These are phyloP conservation scores for Deuterostichococcus epilithicus DNA, from an alignment of 139 green algal genomes.

Conservation along the genomic window DNA sequence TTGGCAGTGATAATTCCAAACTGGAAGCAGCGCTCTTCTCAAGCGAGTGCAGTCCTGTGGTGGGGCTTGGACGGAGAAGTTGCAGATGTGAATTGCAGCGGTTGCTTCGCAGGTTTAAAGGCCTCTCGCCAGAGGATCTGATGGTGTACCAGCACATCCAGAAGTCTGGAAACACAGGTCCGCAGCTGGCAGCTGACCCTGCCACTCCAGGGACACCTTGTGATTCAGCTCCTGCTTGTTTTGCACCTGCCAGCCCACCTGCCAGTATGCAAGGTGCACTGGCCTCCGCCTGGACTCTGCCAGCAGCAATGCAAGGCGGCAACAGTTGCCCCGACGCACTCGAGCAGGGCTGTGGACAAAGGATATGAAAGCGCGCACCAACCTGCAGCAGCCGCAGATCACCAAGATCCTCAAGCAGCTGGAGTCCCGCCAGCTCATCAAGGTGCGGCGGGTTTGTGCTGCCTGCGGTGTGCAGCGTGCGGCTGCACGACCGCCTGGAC, in stretches of 20 bases:
- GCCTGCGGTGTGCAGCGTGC: too few species aligned
- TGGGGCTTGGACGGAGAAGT: background rate
- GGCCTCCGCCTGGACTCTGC: background rate
- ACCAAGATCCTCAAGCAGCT: slow-evolving; percentile 91
- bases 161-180: slow-evolving; percentile 63
- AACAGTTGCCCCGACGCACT: background rate
- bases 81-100: background rate
- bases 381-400: slow-evolving; percentile 82
- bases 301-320: background rate
- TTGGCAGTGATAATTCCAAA: background rate
- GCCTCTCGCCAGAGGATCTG: slow-evolving; percentile 76
- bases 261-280: background rate
- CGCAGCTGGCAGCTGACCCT: background rate
- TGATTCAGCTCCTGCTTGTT: background rate
- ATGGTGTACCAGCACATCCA: slow-evolving; percentile 88
- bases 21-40: background rate
- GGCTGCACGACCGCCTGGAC: too few species aligned
- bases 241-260: background rate
- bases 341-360: slow-evolving; percentile 85
- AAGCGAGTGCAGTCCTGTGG: background rate
- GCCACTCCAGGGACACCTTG: background rate
- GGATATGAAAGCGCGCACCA: slow-evolving; percentile 83
- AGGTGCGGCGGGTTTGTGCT: slow-evolving; percentile 53
- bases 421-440: slow-evolving; percentile 80
- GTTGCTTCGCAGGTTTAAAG: slow-evolving; percentile 57